A percentile compares a stretch with the other conserved stretches of the same genome.
Evolutionary conservation across 1,284 basidiomycete species (phyloP).

Genomic region (Puccinia horiana): DNA sequence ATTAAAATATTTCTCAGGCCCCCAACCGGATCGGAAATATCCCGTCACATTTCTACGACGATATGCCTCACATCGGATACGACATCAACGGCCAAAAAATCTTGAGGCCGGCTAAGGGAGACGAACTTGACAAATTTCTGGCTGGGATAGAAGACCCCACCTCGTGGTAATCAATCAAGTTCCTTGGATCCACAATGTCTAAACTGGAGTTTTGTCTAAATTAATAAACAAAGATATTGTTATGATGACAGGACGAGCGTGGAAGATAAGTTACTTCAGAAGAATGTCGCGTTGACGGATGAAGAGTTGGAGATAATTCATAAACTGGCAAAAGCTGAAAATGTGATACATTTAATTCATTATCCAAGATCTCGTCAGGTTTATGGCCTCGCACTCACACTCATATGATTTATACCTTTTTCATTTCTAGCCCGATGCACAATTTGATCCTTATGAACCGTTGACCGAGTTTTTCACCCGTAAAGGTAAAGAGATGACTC

Average conservation of each 20-base stretch:
- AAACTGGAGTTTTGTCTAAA: not conserved
- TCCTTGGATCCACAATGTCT: not conserved
- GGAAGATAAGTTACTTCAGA: slow-evolving; percentile 83
- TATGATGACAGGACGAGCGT: slow-evolving; percentile 73
- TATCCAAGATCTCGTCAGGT: slow-evolving; percentile 33
- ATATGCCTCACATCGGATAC: slow-evolving; percentile 98
- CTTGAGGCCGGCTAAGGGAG: slow-evolving; percentile 87
- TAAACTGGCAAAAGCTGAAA: slow-evolving; percentile 82
- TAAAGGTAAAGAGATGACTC: slow-evolving; percentile 86
- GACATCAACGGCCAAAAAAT: slow-evolving; percentile 92
- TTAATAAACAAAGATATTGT: slow-evolving; percentile 11
- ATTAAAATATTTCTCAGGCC: slow-evolving; percentile 63
- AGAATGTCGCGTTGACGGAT: slow-evolving; percentile 80
- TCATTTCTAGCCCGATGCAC: slow-evolving; percentile 48
- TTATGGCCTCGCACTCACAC: not conserved
- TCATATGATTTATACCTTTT: not conserved
- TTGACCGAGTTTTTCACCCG: slow-evolving; percentile 97
- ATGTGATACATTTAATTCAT: slow-evolving; percentile 81
- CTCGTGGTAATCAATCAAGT: slow-evolving; percentile 69
- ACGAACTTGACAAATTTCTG: slow-evolving; percentile 96
- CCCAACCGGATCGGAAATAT: slow-evolving; percentile 93
- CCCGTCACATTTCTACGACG: slow-evolving; percentile 98
- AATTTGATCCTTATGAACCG: slow-evolving; percentile 72
- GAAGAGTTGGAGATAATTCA: slow-evolving; percentile 96
- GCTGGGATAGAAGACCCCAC: slow-evolving; percentile 88